phyloP scores from a whole-genome alignment of 495 filamentous ascomycete genomes.

The Hypoxylon intermedium region DNA sequence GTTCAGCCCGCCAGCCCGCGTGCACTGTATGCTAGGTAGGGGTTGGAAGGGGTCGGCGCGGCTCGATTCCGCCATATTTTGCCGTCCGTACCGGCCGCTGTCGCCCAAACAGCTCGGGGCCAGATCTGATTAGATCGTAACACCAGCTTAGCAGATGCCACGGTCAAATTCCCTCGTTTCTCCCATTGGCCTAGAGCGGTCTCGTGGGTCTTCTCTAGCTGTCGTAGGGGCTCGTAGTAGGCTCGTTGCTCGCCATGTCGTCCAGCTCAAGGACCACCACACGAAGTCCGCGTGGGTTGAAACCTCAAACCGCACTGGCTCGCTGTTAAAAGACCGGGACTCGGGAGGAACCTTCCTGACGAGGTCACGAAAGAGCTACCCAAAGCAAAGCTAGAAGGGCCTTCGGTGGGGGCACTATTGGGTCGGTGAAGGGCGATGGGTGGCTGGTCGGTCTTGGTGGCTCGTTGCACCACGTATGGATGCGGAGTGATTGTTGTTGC shows the following conservation, averaged over 20 bases:
- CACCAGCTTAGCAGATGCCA: slow-evolving; percentile 9
- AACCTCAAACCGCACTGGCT: slow-evolving; percentile 7
- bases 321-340: slow-evolving; percentile 7
- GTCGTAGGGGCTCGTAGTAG: slow-evolving; percentile 28
- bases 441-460: slow-evolving; percentile 22
- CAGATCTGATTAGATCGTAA: slow-evolving; percentile 38
- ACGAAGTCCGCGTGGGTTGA: slow-evolving; percentile 8
- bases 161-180: slow-evolving; percentile 13
- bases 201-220: slow-evolving; percentile 20
- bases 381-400: background rate
- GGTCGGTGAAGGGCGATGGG: slow-evolving; percentile 21
- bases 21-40: slow-evolving; percentile 21
- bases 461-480: slow-evolving; percentile 26
- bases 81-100: slow-evolving; percentile 18
- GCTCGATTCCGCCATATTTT: slow-evolving; percentile 23
- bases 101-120: slow-evolving; percentile 24
- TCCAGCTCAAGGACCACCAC: slow-evolving; percentile 3
- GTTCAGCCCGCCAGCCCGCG: slow-evolving; percentile 16
- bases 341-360: background rate
- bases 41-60: slow-evolving; percentile 4
- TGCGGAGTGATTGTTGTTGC: slow-evolving; percentile 20
- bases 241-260: slow-evolving; percentile 1
- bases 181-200: slow-evolving; percentile 18
- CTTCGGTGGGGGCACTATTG: slow-evolving; percentile 21
- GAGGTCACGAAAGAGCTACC: slow-evolving; percentile 12